Evolutionary conservation across 306 rosid species (phyloP), one percentile per base, ranked within the genome.

Genomic region (Sicyos baderoa): DNA sequence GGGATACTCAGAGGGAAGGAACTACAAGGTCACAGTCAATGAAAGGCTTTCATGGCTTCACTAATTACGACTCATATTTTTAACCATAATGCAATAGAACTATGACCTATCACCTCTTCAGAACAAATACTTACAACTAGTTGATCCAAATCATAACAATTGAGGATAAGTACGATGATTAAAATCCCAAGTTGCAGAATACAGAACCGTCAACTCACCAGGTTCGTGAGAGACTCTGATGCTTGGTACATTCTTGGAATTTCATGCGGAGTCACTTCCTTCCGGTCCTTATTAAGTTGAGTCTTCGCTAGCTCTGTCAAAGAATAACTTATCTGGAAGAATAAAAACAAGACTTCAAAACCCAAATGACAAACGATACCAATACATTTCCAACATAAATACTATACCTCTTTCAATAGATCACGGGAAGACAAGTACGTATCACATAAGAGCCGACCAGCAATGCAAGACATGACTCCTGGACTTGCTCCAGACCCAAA

Each of bases 401-500:
- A 73, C 0, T 75, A 18, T 76, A 93, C 99, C 99, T 93, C 99
- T 83, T 85, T 90, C 72, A 93, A 78, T 72, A 93, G 84, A 69
- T 93, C 99, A 74, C 99, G 96, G 72, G 99, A 80, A 84, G 87
- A 84, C 80, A 86, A 80, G 76, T 79, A 86, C 7, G 97, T 90
- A 80, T 93, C 99, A 86, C 99, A 93, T 77, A 93, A 84, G 68
- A 93, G 91, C 62, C 96, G 85, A 29, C 99, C 97, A 75, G 99
- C 88, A 73, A 90, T 81, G 82, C 99, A 93, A 75, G 95, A 84
- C 94, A 93, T 77, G 71, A 93, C 83, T 72, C 88, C 97, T 51
- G 84, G 96, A 84, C 86, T 88, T 73, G 94, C 99, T 77, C 99
- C 99, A 72, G 86, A 88, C 40, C 94, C 96, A 79, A 86, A 89